phyloP scores from a whole-genome alignment of 2,329 filamentous ascomycete species.

The Parascedosporium putredinis region DNA sequence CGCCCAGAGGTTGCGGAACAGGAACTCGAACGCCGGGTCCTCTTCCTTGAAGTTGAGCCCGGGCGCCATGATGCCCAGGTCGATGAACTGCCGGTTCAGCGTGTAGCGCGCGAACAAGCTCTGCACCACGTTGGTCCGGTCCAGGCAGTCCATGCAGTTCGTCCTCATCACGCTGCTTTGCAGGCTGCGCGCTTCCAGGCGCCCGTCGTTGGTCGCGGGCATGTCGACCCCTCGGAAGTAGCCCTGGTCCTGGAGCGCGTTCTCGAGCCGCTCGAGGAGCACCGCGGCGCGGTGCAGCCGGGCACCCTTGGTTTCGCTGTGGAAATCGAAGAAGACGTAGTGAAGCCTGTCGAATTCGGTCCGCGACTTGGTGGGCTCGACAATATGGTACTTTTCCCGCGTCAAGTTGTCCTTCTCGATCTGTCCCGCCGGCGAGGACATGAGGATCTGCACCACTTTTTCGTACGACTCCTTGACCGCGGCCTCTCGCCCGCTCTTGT shows the following conservation, averaged over 20 bases:
- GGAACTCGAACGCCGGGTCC: constrained; percentile 70
- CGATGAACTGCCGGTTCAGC: constrained; percentile 77
- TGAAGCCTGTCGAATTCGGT: constrained; percentile 71
- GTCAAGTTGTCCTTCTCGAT: constrained; percentile 55
- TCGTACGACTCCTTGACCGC: constrained; percentile 90
- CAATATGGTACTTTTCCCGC: constrained; percentile 67
- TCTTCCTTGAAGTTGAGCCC: constrained; percentile 68
- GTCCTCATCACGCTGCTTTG: constrained; percentile 91
- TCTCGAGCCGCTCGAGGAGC: constrained; percentile 70
- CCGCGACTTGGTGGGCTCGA: constrained; percentile 49
- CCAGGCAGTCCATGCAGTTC: constrained; percentile 98
- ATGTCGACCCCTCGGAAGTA: constrained; percentile 92
- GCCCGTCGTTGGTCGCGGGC: constrained; percentile 58
- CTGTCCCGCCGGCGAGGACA: constrained; percentile 57
- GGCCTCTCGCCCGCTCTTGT: constrained; percentile 86
- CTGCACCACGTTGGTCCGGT: constrained; percentile 95
- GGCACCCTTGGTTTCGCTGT: constrained; percentile 92
- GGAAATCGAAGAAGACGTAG: constrained; percentile 98
- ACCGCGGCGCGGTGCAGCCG: constrained; percentile 86
- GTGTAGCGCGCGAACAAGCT: constrained; percentile 91
- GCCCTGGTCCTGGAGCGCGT: constrained; percentile 65
- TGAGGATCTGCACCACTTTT: constrained; percentile 68
- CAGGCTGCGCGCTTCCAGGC: constrained; percentile 66
- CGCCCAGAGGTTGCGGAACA: constrained; percentile 97
- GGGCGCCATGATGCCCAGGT: constrained; percentile 65